A percentile compares a stretch with the other conserved stretches of the same genome.
Conservation (phyloP, 2,329 filamentous ascomycete genomes). For the Colletotrichum agaves region DNA sequence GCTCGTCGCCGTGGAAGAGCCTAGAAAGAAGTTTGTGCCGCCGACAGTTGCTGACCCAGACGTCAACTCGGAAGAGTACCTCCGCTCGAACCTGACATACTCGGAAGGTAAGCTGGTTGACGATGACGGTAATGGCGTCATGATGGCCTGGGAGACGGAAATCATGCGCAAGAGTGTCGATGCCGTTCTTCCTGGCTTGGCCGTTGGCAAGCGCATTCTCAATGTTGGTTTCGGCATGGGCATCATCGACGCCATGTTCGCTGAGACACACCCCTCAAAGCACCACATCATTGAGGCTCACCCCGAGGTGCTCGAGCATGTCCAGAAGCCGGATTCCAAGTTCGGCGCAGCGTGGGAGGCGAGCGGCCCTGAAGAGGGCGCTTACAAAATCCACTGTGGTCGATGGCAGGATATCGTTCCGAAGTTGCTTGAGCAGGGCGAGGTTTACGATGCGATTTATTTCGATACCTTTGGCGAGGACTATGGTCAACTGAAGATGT, state of each 20-base stretch:
- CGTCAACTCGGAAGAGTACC: slow-evolving; percentile 74
- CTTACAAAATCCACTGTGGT: slow-evolving; percentile 78
- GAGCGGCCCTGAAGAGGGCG: slow-evolving; percentile 68
- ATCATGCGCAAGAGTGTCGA: slow-evolving; percentile 86
- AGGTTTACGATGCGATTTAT: slow-evolving; percentile 88
- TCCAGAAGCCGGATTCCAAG: slow-evolving; percentile 59
- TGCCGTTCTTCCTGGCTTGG: slow-evolving; percentile 60
- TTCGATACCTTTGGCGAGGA: slow-evolving; percentile 98
- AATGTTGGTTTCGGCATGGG: slow-evolving; percentile 95
- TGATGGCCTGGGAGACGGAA: slow-evolving; percentile 92
- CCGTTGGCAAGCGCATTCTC: slow-evolving; percentile 72
- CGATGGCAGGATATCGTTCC: slow-evolving; percentile 86
- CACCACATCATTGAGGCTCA: slow-evolving; percentile 93
- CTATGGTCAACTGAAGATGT: slow-evolving; percentile 84
- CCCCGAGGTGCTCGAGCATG: slow-evolving; percentile 76
- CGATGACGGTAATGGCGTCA: slow-evolving; percentile 81
- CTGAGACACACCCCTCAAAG: slow-evolving; percentile 70
- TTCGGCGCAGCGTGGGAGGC: slow-evolving; percentile 68
- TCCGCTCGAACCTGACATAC: slow-evolving; percentile 74
- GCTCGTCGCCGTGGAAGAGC: slow-evolving; percentile 38
- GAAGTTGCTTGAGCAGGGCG: slow-evolving; percentile 72
- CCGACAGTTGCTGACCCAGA: slow-evolving; percentile 53
- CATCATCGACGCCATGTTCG: slow-evolving; percentile 83
- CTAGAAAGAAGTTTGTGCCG: slow-evolving; percentile 47
- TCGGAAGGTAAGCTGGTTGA: slow-evolving; percentile 76